Base-by-base conservation (phyloP, 2,329 filamentous ascomycete species). In the Beauveria varroae region DNA sequence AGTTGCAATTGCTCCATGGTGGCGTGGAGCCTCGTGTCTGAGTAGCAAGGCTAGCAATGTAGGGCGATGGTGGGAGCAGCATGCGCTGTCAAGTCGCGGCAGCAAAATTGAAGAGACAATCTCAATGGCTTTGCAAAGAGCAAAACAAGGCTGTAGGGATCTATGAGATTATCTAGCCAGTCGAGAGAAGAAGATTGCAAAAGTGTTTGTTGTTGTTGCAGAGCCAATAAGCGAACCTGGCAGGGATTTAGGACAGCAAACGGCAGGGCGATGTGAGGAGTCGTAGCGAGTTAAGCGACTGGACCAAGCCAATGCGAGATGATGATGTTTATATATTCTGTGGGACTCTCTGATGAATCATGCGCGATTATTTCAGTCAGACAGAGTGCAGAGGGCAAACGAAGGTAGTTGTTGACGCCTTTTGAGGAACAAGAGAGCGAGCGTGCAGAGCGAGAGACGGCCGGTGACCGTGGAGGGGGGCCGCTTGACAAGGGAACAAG, bases 151-250 rank as follows among this genome's bases (percentile, higher is more conserved):
- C n/a, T 30, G 5, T 30, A 5, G 9, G 18, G 22, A n/a, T 6
- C 14, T 43, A 18, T 34, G 56, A 14, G 12, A 22, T 43, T 44
- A 52, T 51, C 44, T 41, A 60, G 14, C 41, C 28, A 53, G 2
- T 7, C 8, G 18, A 22, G 28, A 60, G 22, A 59, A 59, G 34
- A 52, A 26, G 5, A 44, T 44, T 44, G 57, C 46, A 41, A 43
- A 30, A 4, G 46, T 8, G 24, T 46, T 58, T 58, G 34, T 37
- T 58, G 56, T 43, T 20, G 56, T 20, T 28, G 44, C 57, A 52
- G 37, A 37, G 57, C 57, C 50, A 59, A 59, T 50, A 59, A 59
- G 46, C 47, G 57, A 51, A n/a, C 47, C 57, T 22, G 47, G 37
- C 46, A 22, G 37, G 30, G 47, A 44, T 59, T 43, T 49, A 34